Conservation (phyloP, 345 rosid species). For the Linum tenue region DNA sequence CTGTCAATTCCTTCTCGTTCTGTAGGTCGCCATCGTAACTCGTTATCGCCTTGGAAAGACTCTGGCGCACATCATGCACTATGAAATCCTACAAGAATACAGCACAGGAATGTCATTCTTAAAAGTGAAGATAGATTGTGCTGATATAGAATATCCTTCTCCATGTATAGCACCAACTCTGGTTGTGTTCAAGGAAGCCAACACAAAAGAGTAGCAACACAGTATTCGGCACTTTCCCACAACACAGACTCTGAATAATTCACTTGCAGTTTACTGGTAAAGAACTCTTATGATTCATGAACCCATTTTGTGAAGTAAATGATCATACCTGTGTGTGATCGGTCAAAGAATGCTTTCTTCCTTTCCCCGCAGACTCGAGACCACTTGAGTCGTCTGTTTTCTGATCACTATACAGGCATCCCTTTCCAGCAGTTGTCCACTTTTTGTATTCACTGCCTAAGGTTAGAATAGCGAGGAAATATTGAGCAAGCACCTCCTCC, state of each 20-base stretch:
- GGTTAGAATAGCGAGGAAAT: constrained; percentile 53
- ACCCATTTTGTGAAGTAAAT: neutral
- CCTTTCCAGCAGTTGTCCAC: constrained; percentile 32
- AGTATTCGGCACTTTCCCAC: neutral
- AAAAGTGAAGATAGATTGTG: neutral
- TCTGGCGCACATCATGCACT: neutral
- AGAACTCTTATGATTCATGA: neutral
- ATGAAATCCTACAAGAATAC: neutral
- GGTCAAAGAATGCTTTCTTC: neutral
- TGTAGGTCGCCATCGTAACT: neutral
- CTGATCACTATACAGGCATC: constrained; percentile 12
- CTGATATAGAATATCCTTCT: too few species aligned
- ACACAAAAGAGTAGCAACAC: neutral
- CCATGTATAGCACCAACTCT: too few species aligned
- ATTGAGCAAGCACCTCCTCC: constrained; percentile 43
- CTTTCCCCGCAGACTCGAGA: constrained; percentile 22
- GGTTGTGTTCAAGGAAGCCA: neutral
- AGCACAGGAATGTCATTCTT: constrained; percentile 12
- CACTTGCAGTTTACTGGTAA: neutral
- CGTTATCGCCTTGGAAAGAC: neutral
- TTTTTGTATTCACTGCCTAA: constrained; percentile 49
- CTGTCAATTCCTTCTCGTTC: neutral
- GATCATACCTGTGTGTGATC: neutral
- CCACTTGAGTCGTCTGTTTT: constrained; percentile 18
- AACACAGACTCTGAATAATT: neutral